Evolutionary conservation across 176 grass and related monocot species (phyloP), one percentile per base, ranked within the genome.

Genomic region (Zizania latifolia): DNA sequence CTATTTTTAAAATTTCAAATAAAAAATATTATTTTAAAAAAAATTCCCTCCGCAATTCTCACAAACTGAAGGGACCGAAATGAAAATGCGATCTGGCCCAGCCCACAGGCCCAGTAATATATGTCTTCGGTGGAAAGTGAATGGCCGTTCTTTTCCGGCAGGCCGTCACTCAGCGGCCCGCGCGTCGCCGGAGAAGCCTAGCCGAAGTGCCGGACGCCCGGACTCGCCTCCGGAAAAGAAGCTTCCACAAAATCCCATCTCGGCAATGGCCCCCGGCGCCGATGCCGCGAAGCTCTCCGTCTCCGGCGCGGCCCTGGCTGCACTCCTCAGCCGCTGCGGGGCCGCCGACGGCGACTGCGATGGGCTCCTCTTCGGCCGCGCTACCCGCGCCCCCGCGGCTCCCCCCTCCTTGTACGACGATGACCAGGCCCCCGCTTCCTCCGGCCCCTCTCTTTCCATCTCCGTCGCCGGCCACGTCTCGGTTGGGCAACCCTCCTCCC

Each of bases 311-410:
- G 71, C 81, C 43, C 66, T 89, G 1, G 77, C 81, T 21, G 54
- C 81, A 5, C 66, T 89, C 56, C 82, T 89, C 71, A 64, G 64
- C 8, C 53, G 86, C 46, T 89, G 83, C 48, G 56, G 57, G 8
- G 35, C 65, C 65, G 67, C 86, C 29, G 21, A n/a, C 5, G 71
- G 77, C 37, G 86, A 84, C 64, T 39, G 68, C 65, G 86, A 89
- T 1, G 77, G 86, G 28, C 31, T 89, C 13, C 71, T 89, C 57
- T 65, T 77, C 48, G 86, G 86, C 58, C 71, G 54, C 46, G 68
- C 83, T 27, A 32, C 38, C 30, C 77, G 40, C 19, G 48, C 69
- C 19, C 71, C 81, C 22, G 6, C 75, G 11, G 68, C 75, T 45
- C 69, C 72, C 21, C 55, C 63, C 11, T 78, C 56, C 38, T 51